These are phyloP conservation scores for Alnus glutinosa DNA, from an alignment of 306 rosid genomes.

Conservation along the genomic window DNA sequence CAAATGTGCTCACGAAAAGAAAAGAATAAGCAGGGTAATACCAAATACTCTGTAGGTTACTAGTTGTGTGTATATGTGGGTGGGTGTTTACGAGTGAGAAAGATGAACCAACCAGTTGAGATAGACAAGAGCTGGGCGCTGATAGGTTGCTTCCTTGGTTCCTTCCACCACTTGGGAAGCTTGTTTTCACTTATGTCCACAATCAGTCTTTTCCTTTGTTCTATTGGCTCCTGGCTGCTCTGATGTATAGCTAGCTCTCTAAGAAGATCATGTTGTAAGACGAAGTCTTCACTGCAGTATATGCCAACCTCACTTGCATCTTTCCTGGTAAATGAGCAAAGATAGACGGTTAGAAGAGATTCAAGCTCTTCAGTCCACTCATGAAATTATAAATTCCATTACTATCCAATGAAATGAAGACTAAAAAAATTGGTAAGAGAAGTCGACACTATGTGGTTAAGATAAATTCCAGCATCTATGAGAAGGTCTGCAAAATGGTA, in stretches of 20 bases:
- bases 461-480: background rate
- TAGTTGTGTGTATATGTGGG: background rate
- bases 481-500: no score
- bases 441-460: background rate
- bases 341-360: background rate
- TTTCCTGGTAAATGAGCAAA: slow-evolving; percentile 42
- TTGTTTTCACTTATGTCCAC: slow-evolving; percentile 43
- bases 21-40: background rate
- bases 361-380: background rate
- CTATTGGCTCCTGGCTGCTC: slow-evolving; percentile 27
- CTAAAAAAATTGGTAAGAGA: background rate
- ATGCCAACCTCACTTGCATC: slow-evolving; percentile 43
- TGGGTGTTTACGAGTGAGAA: slow-evolving; percentile 8
- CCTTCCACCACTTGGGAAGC: slow-evolving; percentile 57
- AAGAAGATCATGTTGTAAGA: slow-evolving; percentile 57
- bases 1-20: background rate
- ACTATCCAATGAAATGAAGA: background rate
- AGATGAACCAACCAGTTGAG: slow-evolving; percentile 56
- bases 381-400: background rate
- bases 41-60: background rate
- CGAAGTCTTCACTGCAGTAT: slow-evolving; percentile 57
- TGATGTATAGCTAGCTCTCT: slow-evolving; percentile 61
- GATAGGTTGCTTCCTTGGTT: slow-evolving; percentile 31
- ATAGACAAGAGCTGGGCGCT: slow-evolving; percentile 47
- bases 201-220: slow-evolving; percentile 45